Base-by-base conservation (phyloP, 345 rosid species). In the Syzygium aromaticum region DNA sequence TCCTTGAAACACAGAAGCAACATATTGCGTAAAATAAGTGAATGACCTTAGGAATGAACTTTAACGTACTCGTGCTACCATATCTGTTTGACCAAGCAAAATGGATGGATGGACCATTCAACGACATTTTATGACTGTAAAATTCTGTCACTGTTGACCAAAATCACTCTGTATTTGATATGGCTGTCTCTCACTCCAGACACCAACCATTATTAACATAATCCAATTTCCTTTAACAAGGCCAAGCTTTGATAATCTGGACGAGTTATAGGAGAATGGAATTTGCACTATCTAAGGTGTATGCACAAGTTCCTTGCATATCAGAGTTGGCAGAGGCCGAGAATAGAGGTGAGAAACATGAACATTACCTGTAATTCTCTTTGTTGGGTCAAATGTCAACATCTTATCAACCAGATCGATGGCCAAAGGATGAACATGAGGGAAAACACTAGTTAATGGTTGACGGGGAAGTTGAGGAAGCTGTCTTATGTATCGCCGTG, bases 381-480 rank as follows among this genome's bases (percentile, higher is more conserved):
- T 94, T 23, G 93, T 91, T 38, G 99, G 99, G 90, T 98, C 99
- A 90, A 96, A 96, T 80, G 99, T 94, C 89, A 98, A 87, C 99
- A 98, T 96, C 92, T 86, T 93, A 27, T 96, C 98, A 84, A 96
- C 88, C 33, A 98, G 94, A 92, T 98, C 99, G 87, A 96, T 93
- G 51, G 98, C 98, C 88, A 92, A 43, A 5, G 98, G 97, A 87
- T 95, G 89, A 89, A 98, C 95, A 92, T 93, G 95, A 19, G 99
- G 92, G 90, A 96, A 98, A 86, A 92, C 87, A 86, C 87, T 88
- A 10, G 93, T 92, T 77, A 98, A 90, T 0, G 95, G 92, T 87
- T 94, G 98, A 52, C 96, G 98, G 57, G 99, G 99, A 91, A 87
- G 91, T 28, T 54, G 89, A 22, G 93, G 93, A 56, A 96, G 96